Base-by-base conservation (phyloP, 2,329 filamentous ascomycete genomes). In the Sporothrix variecibatus region DNA sequence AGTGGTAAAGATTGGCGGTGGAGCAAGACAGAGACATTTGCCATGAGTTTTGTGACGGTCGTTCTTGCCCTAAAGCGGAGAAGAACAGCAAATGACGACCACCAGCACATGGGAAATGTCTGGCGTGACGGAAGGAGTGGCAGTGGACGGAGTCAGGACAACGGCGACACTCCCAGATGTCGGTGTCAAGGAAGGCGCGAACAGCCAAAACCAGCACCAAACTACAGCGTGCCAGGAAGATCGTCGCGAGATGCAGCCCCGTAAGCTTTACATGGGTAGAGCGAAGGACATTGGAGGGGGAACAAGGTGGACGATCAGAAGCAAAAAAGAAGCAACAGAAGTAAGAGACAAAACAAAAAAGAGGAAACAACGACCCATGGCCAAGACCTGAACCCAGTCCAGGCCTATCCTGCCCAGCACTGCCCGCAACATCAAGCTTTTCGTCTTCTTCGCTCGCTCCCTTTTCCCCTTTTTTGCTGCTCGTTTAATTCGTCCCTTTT, bases 41-140 rank as follows among this genome's bases (percentile, higher is more conserved):
- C 43, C 67, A 51, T 53, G 46, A 17, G 67, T 31, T 38, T 56
- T 56, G n/a, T n/a, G 12, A 20, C 43, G 67, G 26, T 34, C 26
- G 40, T n/a, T 53, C 43, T 17, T 53, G 65, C 17, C 65, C 43
- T 46, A 38, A 69, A 69, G 46, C 67, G 46, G 67, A 69, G 67
- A 53, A 53, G 67, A 38, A 46, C 43, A 53, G 28, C 46, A 69
- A 69, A 11, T 5, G 38, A 40, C 28, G 28, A 12, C 31, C 28
- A 58, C 15, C 34, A 56, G 26, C 62, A 68, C 65, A 68, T 68
- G 65, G 65, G 64, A 67, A 67, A 46, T 67, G 64, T 67, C 64
- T 67, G 38, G 64, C 43, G 23, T 67, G 64, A 49, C 64, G 38
- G 64, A 67, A 49, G 40, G 64, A 67, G 64, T 28, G 64, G 40